Base-by-base conservation (phyloP, 192 early-diverging fungal species). In the Spizellomyces punctatus region DNA sequence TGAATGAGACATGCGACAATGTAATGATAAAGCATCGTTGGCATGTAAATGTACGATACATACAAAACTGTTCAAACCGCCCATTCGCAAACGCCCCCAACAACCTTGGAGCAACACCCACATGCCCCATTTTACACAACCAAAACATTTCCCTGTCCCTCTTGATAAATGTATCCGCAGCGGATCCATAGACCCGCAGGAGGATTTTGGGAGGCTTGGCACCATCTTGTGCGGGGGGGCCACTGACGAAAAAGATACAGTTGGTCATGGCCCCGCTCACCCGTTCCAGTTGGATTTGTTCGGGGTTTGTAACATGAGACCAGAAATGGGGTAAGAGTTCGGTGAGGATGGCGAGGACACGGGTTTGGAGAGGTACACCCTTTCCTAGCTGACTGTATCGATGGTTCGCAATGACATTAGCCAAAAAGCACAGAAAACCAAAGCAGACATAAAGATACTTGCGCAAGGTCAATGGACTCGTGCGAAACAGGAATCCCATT, bases 21-120 rank as follows among this genome's bases (percentile, higher is more conserved):
- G 14, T 54, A 54, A 54, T 12, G 50, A 54, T 54, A 19, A 54
- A 54, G 50, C 4, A 36, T 36, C 27, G 27, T 36, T 36, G 0
- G 27, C 27, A 36, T 36, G 27, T 36, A 36, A 3, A 3, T 36
- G 0, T 36, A 36, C 27, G 27, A 36, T 48, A 66, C 72, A 58
- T 67, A 74, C 72, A 54, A 58, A 86, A 95, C 74, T 96, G 85
- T 67, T 96, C 94, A 68, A 96, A 81, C 8, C 94, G 81, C 43
- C 94, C 94, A 74, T 96, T 96, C 14, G 79, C 83, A 77, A 95
- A 96, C 16, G 90, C 88, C 2, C 86, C 90, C 9, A 92, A 78
- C 46, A 96, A 67, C 4, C 75, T 79, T 6, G 94, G 91, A 2
- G 92, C 94, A n/a, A 93, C 84, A 0, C 90, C 88, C 58, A 89